Percentiles rank a stretch among this genome's conserved stretches.
Evolutionary conservation across 129 eudicot genomes (phyloP).

Genomic region (Tanacetum coccineum): DNA sequence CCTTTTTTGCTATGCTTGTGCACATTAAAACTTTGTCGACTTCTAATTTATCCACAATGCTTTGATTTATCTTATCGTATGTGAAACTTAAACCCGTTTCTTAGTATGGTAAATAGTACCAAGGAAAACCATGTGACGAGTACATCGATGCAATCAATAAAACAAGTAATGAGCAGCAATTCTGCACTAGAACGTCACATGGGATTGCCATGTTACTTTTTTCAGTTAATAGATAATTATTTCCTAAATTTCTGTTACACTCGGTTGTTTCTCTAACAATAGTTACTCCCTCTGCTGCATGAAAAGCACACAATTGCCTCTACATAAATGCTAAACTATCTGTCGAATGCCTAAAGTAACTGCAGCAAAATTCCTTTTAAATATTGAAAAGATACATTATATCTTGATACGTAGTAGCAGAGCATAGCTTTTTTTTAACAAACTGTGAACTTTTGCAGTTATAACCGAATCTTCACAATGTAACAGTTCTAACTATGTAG

Average conservation of each 20-base stretch:
- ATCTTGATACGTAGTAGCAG: not conserved
- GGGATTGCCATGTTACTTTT: slow-evolving; percentile 11
- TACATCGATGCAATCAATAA: slow-evolving; percentile 5
- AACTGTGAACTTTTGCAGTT: not conserved
- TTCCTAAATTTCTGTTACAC: not conserved
- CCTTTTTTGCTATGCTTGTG: not conserved
- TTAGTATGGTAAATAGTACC: not conserved
- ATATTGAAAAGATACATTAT: not conserved
- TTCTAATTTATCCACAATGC: not conserved
- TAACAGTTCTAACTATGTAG: not conserved
- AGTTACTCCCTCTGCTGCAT: slow-evolving; percentile 12
- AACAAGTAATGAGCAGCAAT: not conserved
- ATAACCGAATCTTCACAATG: not conserved
- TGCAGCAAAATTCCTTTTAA: not conserved
- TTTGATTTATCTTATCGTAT: slow-evolving; percentile 4
- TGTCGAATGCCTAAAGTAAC: not conserved
- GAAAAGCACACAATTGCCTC: slow-evolving; percentile 4
- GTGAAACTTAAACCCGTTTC: slow-evolving; percentile 1
- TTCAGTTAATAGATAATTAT: not conserved
- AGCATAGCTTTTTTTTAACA: slow-evolving; percentile 15
- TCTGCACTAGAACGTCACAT: slow-evolving; percentile 15
- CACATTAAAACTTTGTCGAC: not conserved
- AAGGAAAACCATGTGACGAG: not conserved
- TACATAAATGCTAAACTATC: not conserved
- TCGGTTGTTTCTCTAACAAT: slow-evolving; percentile 1